Evolutionary conservation across 805 yeast genomes (phyloP).

Genomic region (Yarrowia porcina): DNA sequence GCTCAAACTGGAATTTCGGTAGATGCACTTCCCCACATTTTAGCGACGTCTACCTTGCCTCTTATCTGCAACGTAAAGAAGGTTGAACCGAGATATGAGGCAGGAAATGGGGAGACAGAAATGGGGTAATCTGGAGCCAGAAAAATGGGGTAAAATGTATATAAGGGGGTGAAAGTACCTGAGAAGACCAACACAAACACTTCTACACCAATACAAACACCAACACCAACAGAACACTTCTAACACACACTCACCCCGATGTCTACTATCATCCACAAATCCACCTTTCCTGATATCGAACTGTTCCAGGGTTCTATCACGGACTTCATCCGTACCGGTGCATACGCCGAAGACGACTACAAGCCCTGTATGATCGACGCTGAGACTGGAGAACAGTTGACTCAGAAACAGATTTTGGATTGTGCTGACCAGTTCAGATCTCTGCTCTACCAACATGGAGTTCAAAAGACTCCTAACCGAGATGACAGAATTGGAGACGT

Average conservation of each 20-base stretch:
- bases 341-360: background rate
- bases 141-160: background rate
- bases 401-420: background rate
- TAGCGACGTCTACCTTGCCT: background rate
- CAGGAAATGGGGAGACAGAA: background rate
- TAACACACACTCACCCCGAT: background rate
- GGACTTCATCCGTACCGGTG: conserved; percentile 12
- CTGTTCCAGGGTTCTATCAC: conserved; percentile 17
- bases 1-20: conserved; percentile 1
- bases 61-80: background rate
- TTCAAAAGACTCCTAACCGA: background rate
- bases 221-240: background rate
- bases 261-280: conserved; percentile 12
- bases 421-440: conserved; percentile 12
- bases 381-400: conserved; percentile 6
- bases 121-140: background rate
- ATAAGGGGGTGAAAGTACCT: background rate
- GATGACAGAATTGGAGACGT: conserved; percentile 17
- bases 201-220: background rate
- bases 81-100: background rate
- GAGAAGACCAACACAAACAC: background rate
- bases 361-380: conserved; percentile 14
- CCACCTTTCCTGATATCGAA: background rate
- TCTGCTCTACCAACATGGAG: background rate
- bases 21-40: background rate